Conservation (phyloP, 2,329 filamentous ascomycete species). For the Pseudohalonectria lignicola region DNA sequence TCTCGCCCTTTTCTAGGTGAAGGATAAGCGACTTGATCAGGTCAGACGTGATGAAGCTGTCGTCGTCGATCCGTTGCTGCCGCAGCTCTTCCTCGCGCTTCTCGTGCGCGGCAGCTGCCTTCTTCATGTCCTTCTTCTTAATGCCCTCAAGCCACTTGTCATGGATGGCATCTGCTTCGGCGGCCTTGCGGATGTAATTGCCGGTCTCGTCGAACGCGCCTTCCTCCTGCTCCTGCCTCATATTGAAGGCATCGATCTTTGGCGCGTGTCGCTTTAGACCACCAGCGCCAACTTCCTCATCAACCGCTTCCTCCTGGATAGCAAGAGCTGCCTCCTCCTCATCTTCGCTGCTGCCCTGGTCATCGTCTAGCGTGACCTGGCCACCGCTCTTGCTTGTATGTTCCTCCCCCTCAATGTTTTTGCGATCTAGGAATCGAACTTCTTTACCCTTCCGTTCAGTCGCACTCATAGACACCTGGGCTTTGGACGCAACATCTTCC, state of each 20-base stretch:
- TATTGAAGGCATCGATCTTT: constrained; percentile 92
- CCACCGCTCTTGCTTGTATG: constrained; percentile 62
- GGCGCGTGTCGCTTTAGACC: constrained; percentile 89
- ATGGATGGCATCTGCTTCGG: constrained; percentile 79
- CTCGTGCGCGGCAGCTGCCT: constrained; percentile 77
- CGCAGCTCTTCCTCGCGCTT: constrained; percentile 70
- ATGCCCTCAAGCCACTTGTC: constrained; percentile 89
- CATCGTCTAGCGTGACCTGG: constrained; percentile 50
- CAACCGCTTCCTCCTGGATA: constrained; percentile 63
- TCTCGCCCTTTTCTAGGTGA: constrained; percentile 70
- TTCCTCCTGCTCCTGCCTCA: constrained; percentile 81
- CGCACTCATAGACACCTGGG: too few relatives aligned
- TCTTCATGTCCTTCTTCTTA: constrained; percentile 87
- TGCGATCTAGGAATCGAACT: constrained; percentile 47
- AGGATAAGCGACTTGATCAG: constrained; percentile 63
- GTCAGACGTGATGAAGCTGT: constrained; percentile 80
- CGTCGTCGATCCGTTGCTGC: constrained; percentile 60
- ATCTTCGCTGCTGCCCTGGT: constrained; percentile 43
- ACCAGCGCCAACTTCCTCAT: constrained; percentile 83
- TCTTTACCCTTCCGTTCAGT: constrained; percentile 45
- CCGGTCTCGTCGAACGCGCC: constrained; percentile 84
- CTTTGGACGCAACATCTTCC: constrained; percentile 32
- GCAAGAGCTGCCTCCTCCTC: constrained; percentile 67
- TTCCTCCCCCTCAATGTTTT: constrained; percentile 71
- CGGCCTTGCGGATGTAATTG: constrained; percentile 84